Percentiles rank a stretch among this genome's conserved stretches.
phyloP scores from a whole-genome alignment of 148 eudicot genomes.

The Talinum fruticosum region DNA sequence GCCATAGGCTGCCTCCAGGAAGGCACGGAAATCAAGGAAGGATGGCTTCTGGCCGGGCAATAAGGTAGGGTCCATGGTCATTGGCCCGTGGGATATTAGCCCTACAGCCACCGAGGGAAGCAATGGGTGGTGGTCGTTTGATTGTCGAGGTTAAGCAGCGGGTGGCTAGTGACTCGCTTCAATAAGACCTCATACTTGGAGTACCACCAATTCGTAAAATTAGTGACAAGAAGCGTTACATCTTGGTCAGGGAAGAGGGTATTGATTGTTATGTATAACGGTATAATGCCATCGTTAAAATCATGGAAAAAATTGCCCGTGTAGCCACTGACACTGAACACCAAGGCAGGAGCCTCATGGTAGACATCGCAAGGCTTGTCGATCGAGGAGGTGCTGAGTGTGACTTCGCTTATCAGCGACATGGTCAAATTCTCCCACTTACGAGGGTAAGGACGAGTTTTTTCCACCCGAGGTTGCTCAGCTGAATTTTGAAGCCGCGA shows the following conservation, averaged over 20 bases:
- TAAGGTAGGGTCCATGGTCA: conserved; percentile 42
- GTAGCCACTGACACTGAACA: conserved; percentile 47
- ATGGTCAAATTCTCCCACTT: conserved; percentile 51
- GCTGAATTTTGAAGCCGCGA: conserved; percentile 1
- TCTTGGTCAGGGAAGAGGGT: conserved; percentile 35
- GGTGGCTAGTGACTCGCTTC: conserved; percentile 32
- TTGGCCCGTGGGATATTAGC: conserved; percentile 47
- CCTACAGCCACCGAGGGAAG: conserved; percentile 42
- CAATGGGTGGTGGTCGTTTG: conserved; percentile 46
- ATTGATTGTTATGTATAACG: conserved; percentile 48
- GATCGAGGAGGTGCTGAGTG: conserved; percentile 32
- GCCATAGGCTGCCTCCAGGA: conserved; percentile 37
- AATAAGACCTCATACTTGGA: conserved; percentile 47
- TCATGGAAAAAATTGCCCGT: conserved; percentile 58
- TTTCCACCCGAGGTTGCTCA: conserved; percentile 26
- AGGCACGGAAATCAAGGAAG: conserved; percentile 35
- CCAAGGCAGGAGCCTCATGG: conserved; percentile 49
- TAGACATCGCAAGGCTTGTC: conserved; percentile 33
- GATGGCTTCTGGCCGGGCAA: conserved; percentile 22
- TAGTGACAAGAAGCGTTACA: conserved; percentile 40
- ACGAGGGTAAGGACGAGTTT: conserved; percentile 53
- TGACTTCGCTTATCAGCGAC: conserved; percentile 42
- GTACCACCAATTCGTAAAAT: conserved; percentile 54
- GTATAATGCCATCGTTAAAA: conserved; percentile 57
- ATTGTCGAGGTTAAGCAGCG: conserved; percentile 38